A percentile compares a stretch with the other conserved stretches of the same genome.
Evolutionary conservation across 2,329 filamentous ascomycete genomes (phyloP).

Genomic region (Fusarium brachygibbosum): DNA sequence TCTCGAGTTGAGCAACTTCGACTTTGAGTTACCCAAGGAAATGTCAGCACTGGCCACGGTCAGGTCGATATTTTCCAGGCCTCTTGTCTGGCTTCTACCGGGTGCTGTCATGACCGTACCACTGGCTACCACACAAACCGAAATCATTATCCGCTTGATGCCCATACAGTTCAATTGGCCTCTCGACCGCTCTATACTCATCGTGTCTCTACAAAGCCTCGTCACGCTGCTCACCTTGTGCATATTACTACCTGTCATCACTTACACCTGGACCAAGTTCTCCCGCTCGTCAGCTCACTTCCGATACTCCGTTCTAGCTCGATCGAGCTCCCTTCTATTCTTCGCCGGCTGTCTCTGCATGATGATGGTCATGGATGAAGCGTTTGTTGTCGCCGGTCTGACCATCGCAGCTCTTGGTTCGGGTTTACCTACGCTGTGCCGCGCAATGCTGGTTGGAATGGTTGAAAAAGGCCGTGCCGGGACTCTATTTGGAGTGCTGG

Average conservation of each 20-base stretch:
- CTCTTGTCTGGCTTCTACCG: slow-evolving; percentile 44
- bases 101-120: slow-evolving; percentile 44
- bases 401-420: slow-evolving; percentile 44
- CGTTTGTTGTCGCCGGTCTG: slow-evolving; percentile 43
- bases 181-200: slow-evolving; percentile 39
- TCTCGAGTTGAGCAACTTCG: slow-evolving; percentile 2
- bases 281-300: slow-evolving; percentile 6
- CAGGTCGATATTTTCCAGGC: slow-evolving; percentile 36
- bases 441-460: slow-evolving; percentile 43
- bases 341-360: slow-evolving; percentile 45
- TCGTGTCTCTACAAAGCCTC: slow-evolving; percentile 44
- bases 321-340: slow-evolving; percentile 40
- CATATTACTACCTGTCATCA: slow-evolving; percentile 39
- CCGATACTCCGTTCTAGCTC: slow-evolving; percentile 37
- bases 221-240: slow-evolving; percentile 44
- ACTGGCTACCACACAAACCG: slow-evolving; percentile 40
- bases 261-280: slow-evolving; percentile 26
- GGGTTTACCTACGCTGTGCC: slow-evolving; percentile 46
- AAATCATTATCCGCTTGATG: slow-evolving; percentile 46
- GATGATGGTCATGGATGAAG: slow-evolving; percentile 38
- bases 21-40: neutral
- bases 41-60: slow-evolving; percentile 10
- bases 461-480: slow-evolving; percentile 36
- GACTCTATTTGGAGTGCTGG: slow-evolving; percentile 46
- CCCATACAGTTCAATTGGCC: slow-evolving; percentile 47